Base-by-base conservation (phyloP, 768 basidiomycete species). In the Ramaria sp. region DNA sequence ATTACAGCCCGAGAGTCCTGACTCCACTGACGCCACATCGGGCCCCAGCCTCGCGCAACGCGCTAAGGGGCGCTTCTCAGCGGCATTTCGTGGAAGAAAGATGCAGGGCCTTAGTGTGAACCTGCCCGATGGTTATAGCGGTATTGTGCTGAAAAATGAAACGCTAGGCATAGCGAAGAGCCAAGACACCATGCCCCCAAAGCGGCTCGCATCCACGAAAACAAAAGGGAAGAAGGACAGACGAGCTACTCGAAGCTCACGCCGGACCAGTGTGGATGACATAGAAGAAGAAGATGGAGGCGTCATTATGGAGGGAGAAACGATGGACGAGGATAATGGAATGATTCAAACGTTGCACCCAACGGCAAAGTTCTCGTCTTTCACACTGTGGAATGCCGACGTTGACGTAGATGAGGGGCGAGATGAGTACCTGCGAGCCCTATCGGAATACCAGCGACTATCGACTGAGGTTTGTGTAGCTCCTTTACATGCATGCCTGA, bases 361-460 rank as follows among this genome's bases (percentile, higher is more conserved):
- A 4, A 69, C 71, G 2, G 75, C 78, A 0, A 74, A 72, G 48
- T 91, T 91, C 64, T 72, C 76, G 2, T 80, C 79, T 1, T 80
- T 91, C 61, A 78, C 79, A n/a, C 65, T 91, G 22, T 91, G 89
- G 89, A 74, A 82, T 58, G 77, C 84, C 4, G 90, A 91, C 67
- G 76, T 78, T 20, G 78, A 81, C 0, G 79, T 86, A 1, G 83
- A 90, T 59, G 82, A 81, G 52, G 78, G 76, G 3, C 74, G 70
- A 41, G 89, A 91, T 63, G 87, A 88, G 62, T 91, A 91, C 66
- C 67, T 77, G 47, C 75, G 86, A 15, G 71, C 83, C 2, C 64
- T 91, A 59, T 74, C 69, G 0, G 89, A 91, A 65, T 91, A 90
- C 88, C 79, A 79, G 39, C 71, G 61, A 20, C 69, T 91, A 27